These are phyloP conservation scores for Ceratocystis ficicola DNA, from an alignment of 2,329 filamentous ascomycete species.

Conservation along the genomic window DNA sequence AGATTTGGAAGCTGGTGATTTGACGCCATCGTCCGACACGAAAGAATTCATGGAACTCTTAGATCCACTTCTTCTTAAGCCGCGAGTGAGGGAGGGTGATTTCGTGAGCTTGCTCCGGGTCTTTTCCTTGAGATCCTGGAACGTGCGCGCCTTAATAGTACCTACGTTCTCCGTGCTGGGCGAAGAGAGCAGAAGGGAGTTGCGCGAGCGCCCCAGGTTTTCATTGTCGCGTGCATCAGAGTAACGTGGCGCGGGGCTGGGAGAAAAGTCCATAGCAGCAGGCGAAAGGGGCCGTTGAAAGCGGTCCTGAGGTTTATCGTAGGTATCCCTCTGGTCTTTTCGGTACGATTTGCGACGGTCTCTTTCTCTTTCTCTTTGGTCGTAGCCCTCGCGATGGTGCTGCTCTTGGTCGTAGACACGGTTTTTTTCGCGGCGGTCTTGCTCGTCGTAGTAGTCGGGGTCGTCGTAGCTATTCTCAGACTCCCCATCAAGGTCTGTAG, in stretches of 20 bases:
- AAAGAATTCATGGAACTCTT: slow-evolving; percentile 20
- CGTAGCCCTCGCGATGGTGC: background rate
- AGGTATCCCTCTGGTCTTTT: background rate
- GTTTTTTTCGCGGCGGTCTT: background rate
- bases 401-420: background rate
- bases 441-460: background rate
- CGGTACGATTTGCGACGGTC: background rate
- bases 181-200: background rate
- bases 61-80: slow-evolving; percentile 20
- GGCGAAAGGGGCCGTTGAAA: slow-evolving; percentile 15
- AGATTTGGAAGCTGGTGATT: slow-evolving; percentile 16
- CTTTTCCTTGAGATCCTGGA: slow-evolving; percentile 17
- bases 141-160: background rate
- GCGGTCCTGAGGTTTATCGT: background rate
- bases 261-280: slow-evolving; percentile 12
- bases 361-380: background rate
- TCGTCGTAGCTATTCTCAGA: slow-evolving; percentile 21
- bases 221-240: slow-evolving; percentile 7
- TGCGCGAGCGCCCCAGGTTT: background rate
- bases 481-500: slow-evolving; percentile 15
- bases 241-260: slow-evolving; percentile 5
- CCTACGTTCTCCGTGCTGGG: slow-evolving; percentile 17
- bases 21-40: slow-evolving; percentile 18
- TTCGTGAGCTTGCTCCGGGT: slow-evolving; percentile 16
- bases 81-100: slow-evolving; percentile 19